Conservation (phyloP, 75 land plant species). For the Chamaecyparis obtusa region DNA sequence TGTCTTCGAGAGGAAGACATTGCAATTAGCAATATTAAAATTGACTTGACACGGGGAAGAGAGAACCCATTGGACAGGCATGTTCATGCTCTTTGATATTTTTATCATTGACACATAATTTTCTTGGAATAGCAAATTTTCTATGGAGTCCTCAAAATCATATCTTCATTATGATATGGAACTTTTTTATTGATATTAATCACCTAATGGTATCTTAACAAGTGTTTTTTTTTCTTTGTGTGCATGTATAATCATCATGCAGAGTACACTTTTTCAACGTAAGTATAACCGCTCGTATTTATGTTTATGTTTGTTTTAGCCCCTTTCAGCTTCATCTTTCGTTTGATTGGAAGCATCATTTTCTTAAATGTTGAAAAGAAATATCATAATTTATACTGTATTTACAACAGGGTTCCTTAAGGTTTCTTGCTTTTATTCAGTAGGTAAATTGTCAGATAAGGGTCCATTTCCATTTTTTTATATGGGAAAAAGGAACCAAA, state of each 20-base stretch:
- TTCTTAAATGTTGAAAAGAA: neutral
- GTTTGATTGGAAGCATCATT: neutral
- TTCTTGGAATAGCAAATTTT: neutral
- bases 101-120: neutral
- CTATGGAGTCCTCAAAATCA: neutral
- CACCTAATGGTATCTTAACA: neutral
- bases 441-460: too few species aligned
- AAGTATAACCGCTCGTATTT: neutral
- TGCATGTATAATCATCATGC: constrained; percentile 11
- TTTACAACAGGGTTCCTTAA: neutral
- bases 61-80: constrained; percentile 81
- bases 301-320: neutral
- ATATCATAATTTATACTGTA: neutral
- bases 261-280: constrained; percentile 45
- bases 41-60: constrained; percentile 86
- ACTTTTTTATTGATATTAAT: neutral
- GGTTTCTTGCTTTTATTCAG: too few species aligned
- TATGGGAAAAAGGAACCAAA: too few species aligned
- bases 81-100: neutral
- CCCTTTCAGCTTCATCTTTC: neutral
- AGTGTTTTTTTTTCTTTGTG: constrained; percentile 9
- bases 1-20: constrained; percentile 75
- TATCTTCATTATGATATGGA: neutral
- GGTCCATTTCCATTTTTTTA: too few species aligned
- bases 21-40: constrained; percentile 72